Percentiles rank a stretch among this genome's conserved stretches.
Conservation (phyloP, 2,329 filamentous ascomycete genomes). For the Cladosporium sphaerospermum region DNA sequence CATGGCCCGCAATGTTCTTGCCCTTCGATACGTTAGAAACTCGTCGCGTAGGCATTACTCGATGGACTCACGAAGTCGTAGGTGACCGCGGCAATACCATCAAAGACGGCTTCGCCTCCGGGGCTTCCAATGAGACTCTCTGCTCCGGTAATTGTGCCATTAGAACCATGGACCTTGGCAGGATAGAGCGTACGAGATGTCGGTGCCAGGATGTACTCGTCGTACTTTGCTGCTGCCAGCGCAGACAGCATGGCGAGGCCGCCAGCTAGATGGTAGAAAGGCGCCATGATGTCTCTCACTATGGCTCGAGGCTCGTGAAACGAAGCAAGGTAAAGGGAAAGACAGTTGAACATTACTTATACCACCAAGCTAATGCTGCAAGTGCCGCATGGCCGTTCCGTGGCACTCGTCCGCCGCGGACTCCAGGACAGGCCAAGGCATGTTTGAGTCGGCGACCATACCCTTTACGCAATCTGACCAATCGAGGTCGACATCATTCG, state of each 20-base stretch:
- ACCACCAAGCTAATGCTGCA: too few relatives aligned
- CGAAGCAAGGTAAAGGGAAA: too few relatives aligned
- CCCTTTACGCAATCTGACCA: too few relatives aligned
- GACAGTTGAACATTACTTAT: too few relatives aligned
- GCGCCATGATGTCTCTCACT: background rate
- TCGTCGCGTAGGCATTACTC: background rate
- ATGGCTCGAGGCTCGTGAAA: too few relatives aligned
- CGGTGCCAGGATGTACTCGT: conserved; percentile 38
- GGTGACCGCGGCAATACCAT: conserved; percentile 33
- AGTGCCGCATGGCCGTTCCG: background rate
- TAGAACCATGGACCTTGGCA: conserved; percentile 33
- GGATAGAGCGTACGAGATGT: conserved; percentile 32
- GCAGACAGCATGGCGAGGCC: background rate
- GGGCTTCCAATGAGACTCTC: conserved; percentile 27
- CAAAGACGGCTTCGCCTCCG: conserved; percentile 30
- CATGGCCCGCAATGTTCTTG: conserved; percentile 38
- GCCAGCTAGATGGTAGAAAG: background rate
- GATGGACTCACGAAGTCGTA: conserved; percentile 32
- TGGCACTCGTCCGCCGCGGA: background rate
- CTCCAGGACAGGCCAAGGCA: too few relatives aligned
- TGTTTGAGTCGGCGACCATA: too few relatives aligned
- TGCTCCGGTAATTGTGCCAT: conserved; percentile 35
- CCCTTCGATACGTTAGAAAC: conserved; percentile 13
- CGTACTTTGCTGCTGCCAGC: conserved; percentile 26
- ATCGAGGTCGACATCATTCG: too few relatives aligned